Evolutionary conservation across 2,329 filamentous ascomycete genomes (phyloP).

Genomic region (Fusarium tricinctum): DNA sequence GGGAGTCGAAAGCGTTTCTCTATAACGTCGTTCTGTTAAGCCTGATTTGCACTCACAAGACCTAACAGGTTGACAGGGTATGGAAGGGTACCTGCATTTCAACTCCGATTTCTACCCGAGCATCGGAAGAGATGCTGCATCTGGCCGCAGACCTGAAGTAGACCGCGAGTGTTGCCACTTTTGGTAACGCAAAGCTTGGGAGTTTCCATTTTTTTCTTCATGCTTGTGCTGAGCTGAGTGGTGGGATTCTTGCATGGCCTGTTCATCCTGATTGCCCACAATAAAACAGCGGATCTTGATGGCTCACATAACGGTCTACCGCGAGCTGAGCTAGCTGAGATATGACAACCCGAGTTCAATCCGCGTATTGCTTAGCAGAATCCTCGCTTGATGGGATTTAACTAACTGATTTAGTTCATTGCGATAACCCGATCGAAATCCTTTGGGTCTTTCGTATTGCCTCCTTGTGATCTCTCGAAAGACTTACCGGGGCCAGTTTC

Average conservation of each 20-base stretch:
- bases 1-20: conserved; percentile 14
- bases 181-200: conserved; percentile 6
- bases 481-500: conserved; percentile 4
- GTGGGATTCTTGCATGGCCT: conserved; percentile 25
- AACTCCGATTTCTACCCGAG: conserved; percentile 12
- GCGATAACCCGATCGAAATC: neutral
- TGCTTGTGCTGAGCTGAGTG: conserved; percentile 30
- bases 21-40: conserved; percentile 8
- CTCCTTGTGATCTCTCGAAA: neutral
- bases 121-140: conserved; percentile 30
- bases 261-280: conserved; percentile 8
- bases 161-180: conserved; percentile 14
- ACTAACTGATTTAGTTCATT: neutral
- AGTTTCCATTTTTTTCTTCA: conserved; percentile 14
- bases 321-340: neutral
- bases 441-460: neutral
- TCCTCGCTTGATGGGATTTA: neutral
- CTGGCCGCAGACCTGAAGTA: conserved; percentile 23
- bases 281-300: neutral
- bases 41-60: neutral
- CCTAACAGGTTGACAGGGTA: conserved; percentile 16
- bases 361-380: neutral
- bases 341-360: neutral
- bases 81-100: conserved; percentile 23
- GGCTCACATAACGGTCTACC: neutral